These are phyloP conservation scores for Dichotomocladium elegans DNA, from an alignment of 371 early-diverging fungal species.

Conservation along the genomic window DNA sequence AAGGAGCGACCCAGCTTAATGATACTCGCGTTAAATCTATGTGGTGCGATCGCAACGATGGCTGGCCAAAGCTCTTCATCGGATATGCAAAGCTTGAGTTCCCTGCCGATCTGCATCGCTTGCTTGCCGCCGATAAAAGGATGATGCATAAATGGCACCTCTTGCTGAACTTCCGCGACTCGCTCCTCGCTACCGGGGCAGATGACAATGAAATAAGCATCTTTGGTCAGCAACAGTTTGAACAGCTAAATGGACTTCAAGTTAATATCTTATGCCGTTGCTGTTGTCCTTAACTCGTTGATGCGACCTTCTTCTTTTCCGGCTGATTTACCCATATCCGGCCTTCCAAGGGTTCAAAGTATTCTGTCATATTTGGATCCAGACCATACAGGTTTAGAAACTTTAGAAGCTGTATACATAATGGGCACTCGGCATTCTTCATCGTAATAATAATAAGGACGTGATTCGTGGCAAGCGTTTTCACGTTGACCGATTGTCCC, in stretches of 20 bases:
- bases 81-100: conserved; percentile 27
- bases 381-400: conserved; percentile 39
- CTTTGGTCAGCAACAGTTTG: conserved; percentile 24
- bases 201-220: conserved; percentile 38
- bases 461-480: conserved; percentile 17
- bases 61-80: conserved; percentile 36
- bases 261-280: neutral
- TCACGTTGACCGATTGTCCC: conserved; percentile 27
- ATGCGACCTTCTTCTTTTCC: conserved; percentile 24
- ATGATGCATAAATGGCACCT: conserved; percentile 25
- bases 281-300: neutral
- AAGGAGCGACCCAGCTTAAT: conserved; percentile 33
- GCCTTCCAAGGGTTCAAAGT: conserved; percentile 29
- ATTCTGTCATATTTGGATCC: conserved; percentile 15
- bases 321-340: conserved; percentile 14
- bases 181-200: conserved; percentile 31
- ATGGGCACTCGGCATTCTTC: conserved; percentile 26
- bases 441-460: conserved; percentile 33
- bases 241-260: conserved; percentile 21
- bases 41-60: conserved; percentile 15
- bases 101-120: conserved; percentile 20
- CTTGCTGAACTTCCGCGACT: conserved; percentile 22
- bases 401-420: conserved; percentile 32
- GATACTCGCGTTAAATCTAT: conserved; percentile 12
- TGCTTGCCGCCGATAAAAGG: conserved; percentile 36